Conservation (phyloP, 202 grass and related monocot species). For the Panicum virgatum region DNA sequence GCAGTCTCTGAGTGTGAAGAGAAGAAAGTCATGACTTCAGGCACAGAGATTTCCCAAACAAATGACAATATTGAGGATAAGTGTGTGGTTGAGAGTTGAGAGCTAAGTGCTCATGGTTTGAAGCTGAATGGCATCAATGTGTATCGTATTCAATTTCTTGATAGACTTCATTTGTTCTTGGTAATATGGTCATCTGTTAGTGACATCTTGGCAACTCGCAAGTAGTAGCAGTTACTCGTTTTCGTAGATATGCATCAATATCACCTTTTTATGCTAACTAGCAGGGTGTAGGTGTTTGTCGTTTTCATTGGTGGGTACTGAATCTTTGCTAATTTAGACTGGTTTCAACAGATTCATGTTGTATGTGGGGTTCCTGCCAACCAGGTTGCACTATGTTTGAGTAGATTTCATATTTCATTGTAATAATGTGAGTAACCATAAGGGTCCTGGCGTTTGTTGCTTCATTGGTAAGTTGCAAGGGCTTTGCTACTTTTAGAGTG, state of each 20-base stretch:
- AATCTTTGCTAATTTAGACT: constrained; percentile 8
- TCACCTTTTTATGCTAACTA: background rate
- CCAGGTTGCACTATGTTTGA: background rate
- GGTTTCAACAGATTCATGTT: background rate
- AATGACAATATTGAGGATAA: constrained; percentile 59
- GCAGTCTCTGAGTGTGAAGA: constrained; percentile 59
- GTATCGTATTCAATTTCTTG: constrained; percentile 29
- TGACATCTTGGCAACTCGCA: constrained; percentile 8
- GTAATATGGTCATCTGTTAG: constrained; percentile 16
- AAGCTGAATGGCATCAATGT: constrained; percentile 27
- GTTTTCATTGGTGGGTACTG: background rate
- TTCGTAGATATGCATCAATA: background rate
- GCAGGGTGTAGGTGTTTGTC: background rate
- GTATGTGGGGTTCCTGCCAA: background rate
- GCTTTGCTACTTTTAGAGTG: constrained; percentile 11
- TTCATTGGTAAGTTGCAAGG: background rate
- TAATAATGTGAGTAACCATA: background rate
- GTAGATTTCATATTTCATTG: background rate
- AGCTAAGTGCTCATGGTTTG: constrained; percentile 48
- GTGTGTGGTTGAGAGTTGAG: constrained; percentile 58
- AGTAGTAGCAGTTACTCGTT: background rate
- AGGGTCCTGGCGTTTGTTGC: background rate
- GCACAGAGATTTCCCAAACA: constrained; percentile 39
- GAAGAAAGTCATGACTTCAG: constrained; percentile 50
- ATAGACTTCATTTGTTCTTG: constrained; percentile 23